Evolutionary conservation across 768 basidiomycete species (phyloP), one percentile per base, ranked within the genome.

Genomic region (Candolleomyces aberdarensis): DNA sequence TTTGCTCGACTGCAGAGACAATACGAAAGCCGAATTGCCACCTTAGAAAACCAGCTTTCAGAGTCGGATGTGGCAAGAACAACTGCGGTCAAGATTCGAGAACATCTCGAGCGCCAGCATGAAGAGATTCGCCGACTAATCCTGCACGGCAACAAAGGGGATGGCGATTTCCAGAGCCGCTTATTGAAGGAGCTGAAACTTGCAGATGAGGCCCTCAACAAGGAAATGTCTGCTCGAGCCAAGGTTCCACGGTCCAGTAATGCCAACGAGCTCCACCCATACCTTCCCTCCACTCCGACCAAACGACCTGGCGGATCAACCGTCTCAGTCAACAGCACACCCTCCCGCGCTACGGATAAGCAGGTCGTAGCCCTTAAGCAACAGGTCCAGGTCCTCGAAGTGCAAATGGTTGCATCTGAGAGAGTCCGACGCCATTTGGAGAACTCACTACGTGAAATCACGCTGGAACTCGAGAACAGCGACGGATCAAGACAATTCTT

Each of bases 61-160:
- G 85, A 88, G 40, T 76, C 83, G 1, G 83, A 86, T 58, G 72
- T 78, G 14, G 76, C 82, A 0, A 78, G 80, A 56, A 67, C 75
- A 3, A 82, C 81, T 29, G 81, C 81, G 2, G 71, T 80, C 2
- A 80, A 79, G 63, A 85, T 89, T 65, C 83, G 80, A 64, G 83
- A 85, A 41, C 84, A 80, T 50, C 80, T 90, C 32, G 84, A 85
- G 64, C 81, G 80, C 15, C 88, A 90, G 57, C 88, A 89, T 67
- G 81, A 81, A n/a, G 89, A 91, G 62, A 82, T 91, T 46, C 84
- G 88, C 5, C 77, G 83, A n/a, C 76, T 90, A 22, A 82, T 91
- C 57, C 77, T 83, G 74, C 77, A 76, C 49, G 81, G 79, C 54
- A 79, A 79, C 11, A 81, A 86, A 9, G 78, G 80, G 41, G 89